Evolutionary conservation across 345 rosid species (phyloP).

Genomic region (Boechera retrofracta): DNA sequence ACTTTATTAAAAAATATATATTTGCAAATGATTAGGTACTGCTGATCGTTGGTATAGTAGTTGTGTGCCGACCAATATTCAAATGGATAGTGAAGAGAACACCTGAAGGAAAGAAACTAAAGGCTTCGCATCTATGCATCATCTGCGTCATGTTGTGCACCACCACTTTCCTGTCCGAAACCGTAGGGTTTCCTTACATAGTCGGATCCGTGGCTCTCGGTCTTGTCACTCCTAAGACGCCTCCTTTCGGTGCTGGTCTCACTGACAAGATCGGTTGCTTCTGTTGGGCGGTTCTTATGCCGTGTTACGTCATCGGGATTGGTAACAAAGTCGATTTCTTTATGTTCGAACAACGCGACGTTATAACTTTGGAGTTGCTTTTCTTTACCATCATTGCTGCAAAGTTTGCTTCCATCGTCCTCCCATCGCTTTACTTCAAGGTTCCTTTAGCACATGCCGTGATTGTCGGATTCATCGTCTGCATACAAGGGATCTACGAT

Average conservation of each 20-base stretch:
- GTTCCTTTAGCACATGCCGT: constrained; percentile 49
- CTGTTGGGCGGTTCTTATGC: constrained; percentile 46
- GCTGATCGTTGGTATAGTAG: constrained; percentile 17
- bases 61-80: constrained; percentile 46
- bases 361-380: constrained; percentile 35
- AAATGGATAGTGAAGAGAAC: constrained; percentile 48
- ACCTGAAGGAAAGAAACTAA: constrained; percentile 46
- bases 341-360: background rate
- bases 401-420: constrained; percentile 32
- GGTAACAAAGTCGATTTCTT: constrained; percentile 39
- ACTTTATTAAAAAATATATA: background rate
- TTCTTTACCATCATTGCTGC: constrained; percentile 11
- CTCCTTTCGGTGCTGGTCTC: constrained; percentile 46
- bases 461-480: constrained; percentile 45
- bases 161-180: constrained; percentile 20
- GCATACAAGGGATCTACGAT: constrained; percentile 50
- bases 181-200: constrained; percentile 38
- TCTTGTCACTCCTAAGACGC: constrained; percentile 41
- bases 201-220: constrained; percentile 48
- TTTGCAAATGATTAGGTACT: constrained; percentile 21
- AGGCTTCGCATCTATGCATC: constrained; percentile 27
- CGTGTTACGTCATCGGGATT: constrained; percentile 46
- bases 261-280: constrained; percentile 41
- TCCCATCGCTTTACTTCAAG: constrained; percentile 48
- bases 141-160: constrained; percentile 43